These are phyloP conservation scores for Fusarium subglutinans DNA, from an alignment of 2,329 filamentous ascomycete genomes.

Conservation along the genomic window DNA sequence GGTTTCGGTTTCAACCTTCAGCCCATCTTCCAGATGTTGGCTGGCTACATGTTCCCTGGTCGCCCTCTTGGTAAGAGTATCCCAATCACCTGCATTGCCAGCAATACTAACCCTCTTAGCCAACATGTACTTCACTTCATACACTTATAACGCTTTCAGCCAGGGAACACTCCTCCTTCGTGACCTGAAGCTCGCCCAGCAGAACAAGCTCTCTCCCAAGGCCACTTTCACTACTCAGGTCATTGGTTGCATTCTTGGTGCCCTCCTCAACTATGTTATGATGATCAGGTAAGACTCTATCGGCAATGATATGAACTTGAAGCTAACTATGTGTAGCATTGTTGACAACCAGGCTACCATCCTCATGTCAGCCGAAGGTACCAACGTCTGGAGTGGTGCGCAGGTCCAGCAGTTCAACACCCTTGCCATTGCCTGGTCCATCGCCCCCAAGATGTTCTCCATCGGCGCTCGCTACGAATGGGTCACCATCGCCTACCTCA, in stretches of 20 bases:
- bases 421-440: slow-evolving; percentile 58
- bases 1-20: slow-evolving; percentile 18
- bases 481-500: slow-evolving; percentile 43
- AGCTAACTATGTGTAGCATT: slow-evolving; percentile 49
- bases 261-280: slow-evolving; percentile 62
- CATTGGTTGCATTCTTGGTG: slow-evolving; percentile 64
- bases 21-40: slow-evolving; percentile 29
- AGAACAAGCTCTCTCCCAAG: slow-evolving; percentile 24
- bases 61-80: slow-evolving; percentile 14
- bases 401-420: slow-evolving; percentile 60
- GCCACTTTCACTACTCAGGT: slow-evolving; percentile 54
- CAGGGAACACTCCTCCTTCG: slow-evolving; percentile 7
- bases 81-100: rapidly evolving
- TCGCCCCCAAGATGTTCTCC: slow-evolving; percentile 52
- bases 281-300: slow-evolving; percentile 49
- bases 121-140: slow-evolving; percentile 32
- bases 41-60: slow-evolving; percentile 22
- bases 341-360: slow-evolving; percentile 58
- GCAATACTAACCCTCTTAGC: background rate
- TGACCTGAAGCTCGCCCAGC: slow-evolving; percentile 19
- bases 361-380: slow-evolving; percentile 57
- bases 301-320: slow-evolving; percentile 1
- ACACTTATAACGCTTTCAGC: slow-evolving; percentile 13
- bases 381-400: slow-evolving; percentile 62
- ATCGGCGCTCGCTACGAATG: slow-evolving; percentile 12